Evolutionary conservation across 768 basidiomycete genomes (phyloP), one percentile per base, ranked within the genome.

Genomic region (Suillus subluteus): DNA sequence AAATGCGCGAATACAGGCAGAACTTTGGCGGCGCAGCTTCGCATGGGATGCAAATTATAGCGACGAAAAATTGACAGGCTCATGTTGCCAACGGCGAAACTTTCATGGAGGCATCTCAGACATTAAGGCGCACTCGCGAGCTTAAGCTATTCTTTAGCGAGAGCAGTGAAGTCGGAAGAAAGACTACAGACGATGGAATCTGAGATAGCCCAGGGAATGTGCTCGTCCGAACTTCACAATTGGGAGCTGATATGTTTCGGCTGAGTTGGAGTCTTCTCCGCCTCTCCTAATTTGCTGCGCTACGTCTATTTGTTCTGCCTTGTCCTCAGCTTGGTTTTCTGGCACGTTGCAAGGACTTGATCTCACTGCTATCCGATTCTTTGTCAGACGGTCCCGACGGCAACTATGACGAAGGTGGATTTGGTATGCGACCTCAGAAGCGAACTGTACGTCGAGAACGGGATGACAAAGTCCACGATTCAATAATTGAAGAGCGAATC

Each of bases 401-500:
- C 75, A 82, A 81, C 76, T 87, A 81, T 79, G 86, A 84, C 74
- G 86, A 85, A 68, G 86, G 85, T 71, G 81, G 81, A 72, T 79
- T 74, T 74, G 82, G 82, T 59, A 70, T 70, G 58, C 82, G 79
- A 66, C 75, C 70, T 64, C 74, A 70, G 65, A 80, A 83, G 72
- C 88, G 87, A 65, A 82, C 81, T 64, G 72, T 82, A 58, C 89
- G 90, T 71, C 91, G 91, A 76, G 91, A 92, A 78, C 86, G 87
- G 81, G 91, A 94, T 79, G 94, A 94, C 82, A 94, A 95, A 80
- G 87, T 92, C 52, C 94, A 94, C 84, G 91, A 92, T 73, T 91
- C 91, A 46, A 90, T 95, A 69, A 96, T 97, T 81, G 94, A 95
- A 84, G 93, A 96, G 76, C 90, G 97, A 68, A 92, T 96, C 71